A percentile compares a stretch with the other conserved stretches of the same genome.
These are phyloP conservation scores for Anacardium occidentale DNA, from an alignment of 345 rosid genomes.

Conservation along the genomic window DNA sequence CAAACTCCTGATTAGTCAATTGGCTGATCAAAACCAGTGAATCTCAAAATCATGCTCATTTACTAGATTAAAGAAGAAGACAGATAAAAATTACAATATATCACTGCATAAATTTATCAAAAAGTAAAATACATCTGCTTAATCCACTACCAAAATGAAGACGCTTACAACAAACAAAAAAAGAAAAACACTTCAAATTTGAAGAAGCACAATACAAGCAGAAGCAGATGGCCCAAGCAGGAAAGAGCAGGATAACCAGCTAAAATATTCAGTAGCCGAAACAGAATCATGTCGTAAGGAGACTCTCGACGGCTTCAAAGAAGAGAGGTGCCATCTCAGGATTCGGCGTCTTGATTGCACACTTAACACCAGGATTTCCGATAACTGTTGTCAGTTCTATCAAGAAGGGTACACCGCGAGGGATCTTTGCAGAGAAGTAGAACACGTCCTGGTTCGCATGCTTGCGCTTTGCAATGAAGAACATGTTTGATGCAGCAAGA, in stretches of 20 bases:
- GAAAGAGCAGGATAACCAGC: slow-evolving; percentile 3
- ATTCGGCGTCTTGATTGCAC: slow-evolving; percentile 88
- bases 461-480: slow-evolving; percentile 93
- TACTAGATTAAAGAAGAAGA: not conserved
- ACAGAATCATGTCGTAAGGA: slow-evolving; percentile 50
- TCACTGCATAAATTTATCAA: not conserved
- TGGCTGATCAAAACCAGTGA: too few species aligned
- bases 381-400: slow-evolving; percentile 75
- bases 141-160: slow-evolving; percentile 1
- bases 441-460: slow-evolving; percentile 90
- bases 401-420: slow-evolving; percentile 76
- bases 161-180: not conserved
- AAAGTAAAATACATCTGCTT: slow-evolving; percentile 2
- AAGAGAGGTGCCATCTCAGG: slow-evolving; percentile 84
- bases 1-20: too few species aligned
- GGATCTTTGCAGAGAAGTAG: slow-evolving; percentile 83
- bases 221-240: not conserved
- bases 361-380: slow-evolving; percentile 78
- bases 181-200: not conserved
- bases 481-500: slow-evolving; percentile 74
- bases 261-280: slow-evolving; percentile 28
- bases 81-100: not conserved
- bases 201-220: slow-evolving; percentile 7
- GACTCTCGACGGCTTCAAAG: slow-evolving; percentile 85
- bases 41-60: too few species aligned